phyloP scores from a whole-genome alignment of 2,329 filamentous ascomycete species.

The Aspergillus nomiae region DNA sequence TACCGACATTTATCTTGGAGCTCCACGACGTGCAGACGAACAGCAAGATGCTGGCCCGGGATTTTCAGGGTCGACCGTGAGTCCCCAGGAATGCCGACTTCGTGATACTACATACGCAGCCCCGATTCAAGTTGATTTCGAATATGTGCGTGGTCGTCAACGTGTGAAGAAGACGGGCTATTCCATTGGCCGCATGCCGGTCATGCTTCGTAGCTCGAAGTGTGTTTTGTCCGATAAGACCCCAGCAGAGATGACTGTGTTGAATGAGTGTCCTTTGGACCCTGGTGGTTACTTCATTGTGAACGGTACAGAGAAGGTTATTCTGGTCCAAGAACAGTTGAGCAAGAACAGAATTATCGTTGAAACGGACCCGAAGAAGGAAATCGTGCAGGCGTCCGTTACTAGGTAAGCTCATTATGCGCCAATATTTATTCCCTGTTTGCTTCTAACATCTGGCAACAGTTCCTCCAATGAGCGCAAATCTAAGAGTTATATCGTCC shows the following conservation, averaged over 20 bases:
- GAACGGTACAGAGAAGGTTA: slow-evolving; percentile 97
- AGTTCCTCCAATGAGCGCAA: slow-evolving; percentile 97
- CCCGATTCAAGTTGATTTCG: slow-evolving; percentile 88
- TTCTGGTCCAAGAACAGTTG: slow-evolving; percentile 95
- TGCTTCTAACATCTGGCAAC: slow-evolving; percentile 17
- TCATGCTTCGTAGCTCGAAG: slow-evolving; percentile 96
- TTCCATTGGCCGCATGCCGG: slow-evolving; percentile 84
- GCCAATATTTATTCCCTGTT: neutral
- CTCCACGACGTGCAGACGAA: slow-evolving; percentile 76
- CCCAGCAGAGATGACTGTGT: slow-evolving; percentile 82
- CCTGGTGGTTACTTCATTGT: slow-evolving; percentile 98
- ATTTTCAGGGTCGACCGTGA: slow-evolving; percentile 59
- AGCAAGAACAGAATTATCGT: slow-evolving; percentile 99
- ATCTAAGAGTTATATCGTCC: slow-evolving; percentile 92
- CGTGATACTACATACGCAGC: slow-evolving; percentile 98
- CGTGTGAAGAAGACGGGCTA: slow-evolving; percentile 73
- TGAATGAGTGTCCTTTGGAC: slow-evolving; percentile 95
- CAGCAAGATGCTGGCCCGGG: slow-evolving; percentile 55
- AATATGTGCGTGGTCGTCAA: slow-evolving; percentile 80
- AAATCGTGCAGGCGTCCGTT: slow-evolving; percentile 90
- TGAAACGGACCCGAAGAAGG: slow-evolving; percentile 88
- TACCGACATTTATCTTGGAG: slow-evolving; percentile 84
- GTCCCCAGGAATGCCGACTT: slow-evolving; percentile 93
- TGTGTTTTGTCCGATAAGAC: slow-evolving; percentile 83
- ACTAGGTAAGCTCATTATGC: slow-evolving; percentile 56